Percentiles rank a stretch among this genome's conserved stretches.
phyloP scores from a whole-genome alignment of 371 early-diverging fungal species.

The Mortierella sp. region DNA sequence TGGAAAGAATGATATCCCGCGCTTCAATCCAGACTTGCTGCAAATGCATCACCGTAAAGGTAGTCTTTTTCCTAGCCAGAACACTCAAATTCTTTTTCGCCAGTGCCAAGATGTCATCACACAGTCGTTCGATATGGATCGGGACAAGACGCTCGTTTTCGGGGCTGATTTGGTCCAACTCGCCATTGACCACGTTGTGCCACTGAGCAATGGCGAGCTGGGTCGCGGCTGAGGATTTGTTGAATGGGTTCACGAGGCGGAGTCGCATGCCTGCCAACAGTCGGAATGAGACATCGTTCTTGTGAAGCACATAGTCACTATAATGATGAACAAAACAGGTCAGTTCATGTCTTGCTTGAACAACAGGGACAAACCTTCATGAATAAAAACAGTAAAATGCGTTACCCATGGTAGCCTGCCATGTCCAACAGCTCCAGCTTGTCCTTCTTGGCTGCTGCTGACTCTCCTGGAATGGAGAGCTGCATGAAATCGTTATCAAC shows the following conservation, averaged over 20 bases:
- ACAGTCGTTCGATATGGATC: conserved; percentile 57
- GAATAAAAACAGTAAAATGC: not conserved
- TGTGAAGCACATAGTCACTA: conserved; percentile 69
- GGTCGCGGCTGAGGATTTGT: conserved; percentile 56
- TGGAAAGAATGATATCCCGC: conserved; percentile 44
- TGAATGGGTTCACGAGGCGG: conserved; percentile 57
- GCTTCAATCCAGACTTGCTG: conserved; percentile 56
- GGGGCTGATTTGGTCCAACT: conserved; percentile 63
- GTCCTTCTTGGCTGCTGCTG: conserved; percentile 49
- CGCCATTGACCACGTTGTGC: conserved; percentile 70
- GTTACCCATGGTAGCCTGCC: conserved; percentile 60
- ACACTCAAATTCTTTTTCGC: conserved; percentile 21
- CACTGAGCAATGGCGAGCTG: conserved; percentile 60
- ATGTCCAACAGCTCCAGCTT: conserved; percentile 65
- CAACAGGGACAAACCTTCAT: not conserved
- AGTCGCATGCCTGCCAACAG: conserved; percentile 64
- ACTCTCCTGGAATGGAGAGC: conserved; percentile 60
- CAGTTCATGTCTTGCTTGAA: not conserved
- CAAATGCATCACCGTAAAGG: conserved; percentile 46
- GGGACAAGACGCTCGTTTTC: conserved; percentile 66
- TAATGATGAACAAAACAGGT: conserved; percentile 1
- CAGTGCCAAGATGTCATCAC: conserved; percentile 32
- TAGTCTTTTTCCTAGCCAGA: conserved; percentile 44
- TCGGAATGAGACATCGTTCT: conserved; percentile 66
- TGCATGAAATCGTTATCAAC: conserved; percentile 65